Evolutionary conservation across 2,329 filamentous ascomycete species (phyloP).

Genomic region (Talaromyces pinophilus): DNA sequence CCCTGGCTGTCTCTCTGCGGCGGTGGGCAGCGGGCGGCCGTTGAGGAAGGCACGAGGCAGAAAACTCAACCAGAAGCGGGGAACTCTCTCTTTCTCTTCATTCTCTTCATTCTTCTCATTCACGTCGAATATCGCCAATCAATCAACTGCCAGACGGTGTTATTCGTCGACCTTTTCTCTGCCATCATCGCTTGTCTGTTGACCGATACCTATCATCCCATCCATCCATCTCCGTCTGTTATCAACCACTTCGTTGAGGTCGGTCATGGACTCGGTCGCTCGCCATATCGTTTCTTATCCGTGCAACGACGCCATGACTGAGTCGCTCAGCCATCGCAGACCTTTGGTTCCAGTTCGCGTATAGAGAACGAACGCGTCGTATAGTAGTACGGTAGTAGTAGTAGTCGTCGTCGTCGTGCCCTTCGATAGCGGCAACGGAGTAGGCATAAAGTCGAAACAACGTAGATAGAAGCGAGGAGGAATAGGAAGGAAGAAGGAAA

Average conservation of each 20-base stretch:
- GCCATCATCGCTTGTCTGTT: background rate
- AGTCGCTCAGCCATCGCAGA: background rate
- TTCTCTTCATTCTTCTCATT: background rate
- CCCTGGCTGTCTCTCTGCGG: background rate
- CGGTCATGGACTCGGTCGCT: background rate
- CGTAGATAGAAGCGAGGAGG: background rate
- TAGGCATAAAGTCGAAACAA: background rate
- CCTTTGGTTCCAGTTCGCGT: background rate
- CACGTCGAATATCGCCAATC: background rate
- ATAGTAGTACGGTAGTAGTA: background rate
- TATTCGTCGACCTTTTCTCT: background rate
- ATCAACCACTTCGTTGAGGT: background rate
- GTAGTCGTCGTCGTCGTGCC: background rate
- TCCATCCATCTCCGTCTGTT: background rate
- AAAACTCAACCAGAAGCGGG: constrained; percentile 2
- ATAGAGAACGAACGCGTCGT: background rate
- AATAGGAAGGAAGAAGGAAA: background rate
- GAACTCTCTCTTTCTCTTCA: background rate
- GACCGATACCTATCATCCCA: background rate
- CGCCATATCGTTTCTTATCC: background rate
- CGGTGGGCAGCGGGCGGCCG: background rate
- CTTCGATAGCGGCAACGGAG: background rate
- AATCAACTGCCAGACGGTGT: background rate
- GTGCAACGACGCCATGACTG: background rate
- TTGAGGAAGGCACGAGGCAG: constrained; percentile 9